A percentile compares a stretch with the other conserved stretches of the same genome.
These are phyloP conservation scores for Cinnamomum micranthum DNA, from an alignment of 164 flowering plant species.

Conservation along the genomic window DNA sequence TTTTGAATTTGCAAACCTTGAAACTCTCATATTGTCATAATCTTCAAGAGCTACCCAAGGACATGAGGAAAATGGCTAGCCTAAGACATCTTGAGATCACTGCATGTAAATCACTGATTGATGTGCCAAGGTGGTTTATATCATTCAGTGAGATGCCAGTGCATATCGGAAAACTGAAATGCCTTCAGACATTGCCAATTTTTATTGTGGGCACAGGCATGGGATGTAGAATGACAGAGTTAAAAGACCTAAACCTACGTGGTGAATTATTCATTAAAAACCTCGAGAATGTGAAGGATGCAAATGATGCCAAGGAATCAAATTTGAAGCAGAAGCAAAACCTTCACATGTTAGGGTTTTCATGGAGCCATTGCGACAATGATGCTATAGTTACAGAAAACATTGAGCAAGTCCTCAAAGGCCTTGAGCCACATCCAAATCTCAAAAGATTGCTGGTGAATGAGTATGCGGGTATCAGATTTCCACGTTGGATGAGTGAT, in stretches of 20 bases:
- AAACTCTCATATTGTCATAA: conserved; percentile 2
- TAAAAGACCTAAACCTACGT: conserved; percentile 1
- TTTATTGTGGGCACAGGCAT: neutral
- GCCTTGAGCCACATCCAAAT: conserved; percentile 4
- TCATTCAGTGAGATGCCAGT: neutral
- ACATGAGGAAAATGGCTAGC: conserved; percentile 8
- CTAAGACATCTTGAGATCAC: conserved; percentile 14
- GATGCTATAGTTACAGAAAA: neutral
- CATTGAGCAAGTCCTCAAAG: neutral
- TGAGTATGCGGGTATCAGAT: neutral
- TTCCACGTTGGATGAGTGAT: conserved; percentile 6
- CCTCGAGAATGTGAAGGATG: neutral
- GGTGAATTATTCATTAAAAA: neutral
- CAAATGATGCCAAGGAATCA: conserved; percentile 1
- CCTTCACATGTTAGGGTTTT: neutral
- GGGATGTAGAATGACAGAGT: conserved; percentile 1
- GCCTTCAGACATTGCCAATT: neutral
- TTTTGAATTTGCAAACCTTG: conserved; percentile 12
- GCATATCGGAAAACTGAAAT: neutral
- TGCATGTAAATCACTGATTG: neutral
- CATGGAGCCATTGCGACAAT: neutral
- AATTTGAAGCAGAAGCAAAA: neutral
- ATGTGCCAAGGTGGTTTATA: neutral
- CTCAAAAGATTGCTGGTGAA: neutral
- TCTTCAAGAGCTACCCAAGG: conserved; percentile 6